Evolutionary conservation across 116 monocot genomes (phyloP), one percentile per base, ranked within the genome.

Genomic region (Dioscorea cayenensis): DNA sequence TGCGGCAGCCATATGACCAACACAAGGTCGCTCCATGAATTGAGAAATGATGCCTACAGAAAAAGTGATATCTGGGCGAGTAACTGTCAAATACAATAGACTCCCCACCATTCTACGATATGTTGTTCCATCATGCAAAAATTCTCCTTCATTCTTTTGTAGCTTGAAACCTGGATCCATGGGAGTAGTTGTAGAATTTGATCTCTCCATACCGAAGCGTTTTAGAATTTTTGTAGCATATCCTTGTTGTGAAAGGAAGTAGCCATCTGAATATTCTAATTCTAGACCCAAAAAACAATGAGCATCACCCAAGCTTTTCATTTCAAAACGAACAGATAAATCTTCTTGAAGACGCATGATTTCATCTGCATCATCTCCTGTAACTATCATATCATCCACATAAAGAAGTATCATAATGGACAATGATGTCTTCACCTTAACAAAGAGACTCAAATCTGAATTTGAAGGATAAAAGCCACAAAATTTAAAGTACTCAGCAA

Each of bases 291-390:
- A 29, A 65, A 65, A 32, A 6, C 12, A 35, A 25, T 65, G 11
- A 32, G 28, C 12, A 35, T 28, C 13, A 20, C 29, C 16, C 28
- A 35, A 18, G 13, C 18, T 16, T 28, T 65, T 65, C 65, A 65
- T 65, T 18, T 65, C 65, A 35, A 65, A 65, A 7, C 65, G 28
- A 65, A 65, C 32, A 35, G 65, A 65, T 13, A 65, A 29, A 14
- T 65, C 28, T 0, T 13, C 16, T 12, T 16, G 16, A 9, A 51
- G 16, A 1, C 16, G 9, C 51, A 9, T 51, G 14, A 51, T 16
- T 51, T 51, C 2, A 51, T 12, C 51, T 51, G 1, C 4, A 51
- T 51, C 16, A 51, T 51, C 16, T 12, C 51, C 51, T 12, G 51
- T 51, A 12, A 51, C 16, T 9, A 51, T 51, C 51, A 51, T 51